Evolutionary conservation across 2,329 filamentous ascomycete species (phyloP).

Genomic region (Aspergillus ochraceus): DNA sequence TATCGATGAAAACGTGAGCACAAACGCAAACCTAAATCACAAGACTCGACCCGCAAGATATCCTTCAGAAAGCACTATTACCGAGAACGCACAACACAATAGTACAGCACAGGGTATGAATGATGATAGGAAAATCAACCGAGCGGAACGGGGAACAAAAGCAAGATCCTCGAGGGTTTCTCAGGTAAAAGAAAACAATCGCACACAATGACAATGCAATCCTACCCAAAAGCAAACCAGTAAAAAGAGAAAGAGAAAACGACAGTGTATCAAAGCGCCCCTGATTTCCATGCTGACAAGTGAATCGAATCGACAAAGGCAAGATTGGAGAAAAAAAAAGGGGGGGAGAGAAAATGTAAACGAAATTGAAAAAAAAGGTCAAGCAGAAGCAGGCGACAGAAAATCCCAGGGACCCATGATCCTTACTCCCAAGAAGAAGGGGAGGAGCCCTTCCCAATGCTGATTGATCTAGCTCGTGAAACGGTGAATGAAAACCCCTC

Average conservation of each 20-base stretch:
- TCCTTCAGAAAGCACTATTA: slow-evolving; percentile 8
- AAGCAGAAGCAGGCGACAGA: slow-evolving; percentile 29
- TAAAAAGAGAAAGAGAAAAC: neutral
- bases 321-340: slow-evolving; percentile 13
- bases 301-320: neutral
- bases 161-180: slow-evolving; percentile 13
- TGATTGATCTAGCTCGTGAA: slow-evolving; percentile 39
- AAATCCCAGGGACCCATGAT: slow-evolving; percentile 30
- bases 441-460: slow-evolving; percentile 38
- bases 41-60: slow-evolving; percentile 10
- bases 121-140: slow-evolving; percentile 25
- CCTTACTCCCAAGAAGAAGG: slow-evolving; percentile 38
- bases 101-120: slow-evolving; percentile 37
- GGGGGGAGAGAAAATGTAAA: slow-evolving; percentile 15
- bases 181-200: slow-evolving; percentile 15
- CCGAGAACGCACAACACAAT: slow-evolving; percentile 18
- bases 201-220: slow-evolving; percentile 32
- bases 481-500: slow-evolving; percentile 25
- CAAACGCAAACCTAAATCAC: neutral
- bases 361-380: slow-evolving; percentile 13
- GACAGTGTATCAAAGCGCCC: neutral
- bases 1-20: neutral
- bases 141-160: slow-evolving; percentile 11
- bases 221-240: slow-evolving; percentile 28
- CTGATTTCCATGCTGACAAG: neutral